phyloP scores from a whole-genome alignment of 441 rosid species.

The Aleurites moluccanus region DNA sequence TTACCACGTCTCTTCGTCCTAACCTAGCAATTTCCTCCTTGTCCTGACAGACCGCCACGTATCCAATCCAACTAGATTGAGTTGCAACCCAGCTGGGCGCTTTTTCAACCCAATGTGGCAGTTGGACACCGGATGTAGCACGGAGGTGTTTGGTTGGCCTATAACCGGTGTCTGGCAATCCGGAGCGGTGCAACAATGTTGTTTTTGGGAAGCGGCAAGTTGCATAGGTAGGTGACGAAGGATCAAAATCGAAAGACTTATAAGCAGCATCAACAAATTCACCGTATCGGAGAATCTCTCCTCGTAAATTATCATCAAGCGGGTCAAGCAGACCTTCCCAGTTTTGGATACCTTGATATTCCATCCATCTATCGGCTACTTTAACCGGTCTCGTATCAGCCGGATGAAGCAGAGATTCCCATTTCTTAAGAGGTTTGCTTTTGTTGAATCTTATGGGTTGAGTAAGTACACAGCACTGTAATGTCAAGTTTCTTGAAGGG shows the following conservation, averaged over 20 bases:
- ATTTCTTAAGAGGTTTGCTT: constrained; percentile 29
- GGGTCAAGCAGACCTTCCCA: constrained; percentile 75
- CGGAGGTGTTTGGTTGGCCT: constrained; percentile 50
- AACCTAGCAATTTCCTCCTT: constrained; percentile 65
- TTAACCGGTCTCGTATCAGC: constrained; percentile 32
- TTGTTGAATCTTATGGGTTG: constrained; percentile 21
- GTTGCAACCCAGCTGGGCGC: constrained; percentile 58
- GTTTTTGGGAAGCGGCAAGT: constrained; percentile 49
- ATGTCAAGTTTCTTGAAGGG: neutral
- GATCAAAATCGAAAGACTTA: constrained; percentile 65
- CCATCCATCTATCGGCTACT: constrained; percentile 47
- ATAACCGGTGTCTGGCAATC: constrained; percentile 59
- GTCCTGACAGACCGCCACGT: constrained; percentile 77
- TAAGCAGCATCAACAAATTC: constrained; percentile 69
- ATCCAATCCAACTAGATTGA: constrained; percentile 81
- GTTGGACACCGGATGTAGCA: constrained; percentile 60
- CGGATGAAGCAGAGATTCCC: constrained; percentile 46
- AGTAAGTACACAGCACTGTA: constrained; percentile 21
- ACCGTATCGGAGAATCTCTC: constrained; percentile 74
- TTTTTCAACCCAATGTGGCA: constrained; percentile 65
- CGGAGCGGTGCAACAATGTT: constrained; percentile 47
- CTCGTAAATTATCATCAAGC: constrained; percentile 59
- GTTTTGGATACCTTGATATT: constrained; percentile 59
- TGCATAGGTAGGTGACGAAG: constrained; percentile 58
- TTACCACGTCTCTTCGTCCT: constrained; percentile 76